Percentiles rank a stretch among this genome's conserved stretches.
These are phyloP conservation scores for Zostera marina DNA, from an alignment of 116 monocot genomes.

Conservation along the genomic window DNA sequence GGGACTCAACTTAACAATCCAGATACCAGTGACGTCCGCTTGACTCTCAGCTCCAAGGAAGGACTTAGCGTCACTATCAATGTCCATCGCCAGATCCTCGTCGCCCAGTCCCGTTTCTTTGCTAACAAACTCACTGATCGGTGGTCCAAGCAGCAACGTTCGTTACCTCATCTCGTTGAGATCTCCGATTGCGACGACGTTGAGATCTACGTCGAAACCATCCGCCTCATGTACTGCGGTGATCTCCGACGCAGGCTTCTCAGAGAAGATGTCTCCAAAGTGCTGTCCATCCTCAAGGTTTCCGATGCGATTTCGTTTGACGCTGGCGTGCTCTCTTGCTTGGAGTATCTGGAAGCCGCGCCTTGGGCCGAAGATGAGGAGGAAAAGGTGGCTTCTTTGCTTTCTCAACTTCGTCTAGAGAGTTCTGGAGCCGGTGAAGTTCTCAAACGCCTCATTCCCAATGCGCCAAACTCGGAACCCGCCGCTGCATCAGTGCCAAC, in stretches of 20 bases:
- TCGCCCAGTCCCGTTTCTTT: slow-evolving; percentile 69
- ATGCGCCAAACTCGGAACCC: neutral
- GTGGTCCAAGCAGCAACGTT: slow-evolving; percentile 56
- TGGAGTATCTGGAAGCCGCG: slow-evolving; percentile 92
- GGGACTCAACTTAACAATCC: slow-evolving; percentile 54
- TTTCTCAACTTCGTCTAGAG: slow-evolving; percentile 67
- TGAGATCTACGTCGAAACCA: slow-evolving; percentile 79
- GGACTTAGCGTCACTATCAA: slow-evolving; percentile 39
- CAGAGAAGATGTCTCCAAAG: slow-evolving; percentile 59
- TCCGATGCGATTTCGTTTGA: slow-evolving; percentile 72
- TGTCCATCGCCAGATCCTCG: slow-evolving; percentile 80
- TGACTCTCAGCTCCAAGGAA: slow-evolving; percentile 70
- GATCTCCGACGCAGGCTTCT: slow-evolving; percentile 70
- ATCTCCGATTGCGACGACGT: slow-evolving; percentile 98
- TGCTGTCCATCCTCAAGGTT: slow-evolving; percentile 83
- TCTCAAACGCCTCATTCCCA: slow-evolving; percentile 58
- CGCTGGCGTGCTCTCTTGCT: slow-evolving; percentile 63
- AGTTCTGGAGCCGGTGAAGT: slow-evolving; percentile 67
- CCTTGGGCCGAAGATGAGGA: slow-evolving; percentile 98
- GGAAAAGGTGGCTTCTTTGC: slow-evolving; percentile 77
- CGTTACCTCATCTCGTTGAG: slow-evolving; percentile 50
- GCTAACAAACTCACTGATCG: slow-evolving; percentile 72
- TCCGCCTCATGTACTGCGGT: slow-evolving; percentile 86
- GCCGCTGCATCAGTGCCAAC: too few relatives aligned
- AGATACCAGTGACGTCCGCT: slow-evolving; percentile 48